Conservation (phyloP, 2,329 filamentous ascomycete genomes). For the Phialophora verrucosa region DNA sequence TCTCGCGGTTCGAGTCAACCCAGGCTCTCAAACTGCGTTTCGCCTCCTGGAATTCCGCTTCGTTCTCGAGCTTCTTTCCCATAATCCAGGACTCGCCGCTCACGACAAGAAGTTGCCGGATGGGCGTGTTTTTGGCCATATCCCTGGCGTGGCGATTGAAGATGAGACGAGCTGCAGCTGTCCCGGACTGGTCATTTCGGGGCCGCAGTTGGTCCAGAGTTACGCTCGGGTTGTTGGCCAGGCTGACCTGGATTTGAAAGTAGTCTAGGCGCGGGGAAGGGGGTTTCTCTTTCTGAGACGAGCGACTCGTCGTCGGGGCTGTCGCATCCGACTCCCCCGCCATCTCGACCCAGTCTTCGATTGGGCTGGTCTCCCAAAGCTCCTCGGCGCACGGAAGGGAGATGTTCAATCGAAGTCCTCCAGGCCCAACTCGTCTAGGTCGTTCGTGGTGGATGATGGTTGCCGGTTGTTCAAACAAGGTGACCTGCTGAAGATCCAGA, state of each 20-base stretch:
- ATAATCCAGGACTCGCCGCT: constrained; percentile 47
- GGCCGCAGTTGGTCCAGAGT: constrained; percentile 18
- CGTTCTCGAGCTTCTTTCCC: constrained; percentile 44
- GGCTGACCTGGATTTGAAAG: constrained; percentile 34
- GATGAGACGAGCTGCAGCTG: constrained; percentile 27
- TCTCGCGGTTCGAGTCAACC: constrained; percentile 40
- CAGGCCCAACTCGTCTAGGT: constrained; percentile 19
- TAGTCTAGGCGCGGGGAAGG: constrained; percentile 26
- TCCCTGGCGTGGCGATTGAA: constrained; percentile 44
- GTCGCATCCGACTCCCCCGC: constrained; percentile 28
- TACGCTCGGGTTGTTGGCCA: constrained; percentile 26
- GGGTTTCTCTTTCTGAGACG: constrained; percentile 8
- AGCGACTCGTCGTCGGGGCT: constrained; percentile 18
- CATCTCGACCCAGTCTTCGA: constrained; percentile 41
- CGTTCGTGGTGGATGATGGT: constrained; percentile 41
- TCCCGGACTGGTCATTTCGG: constrained; percentile 17
- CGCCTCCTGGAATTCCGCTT: constrained; percentile 43
- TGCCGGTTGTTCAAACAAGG: constrained; percentile 44
- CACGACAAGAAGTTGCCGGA: constrained; percentile 44
- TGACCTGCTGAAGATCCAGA: constrained; percentile 44
- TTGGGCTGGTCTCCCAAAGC: constrained; percentile 43
- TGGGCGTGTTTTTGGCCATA: constrained; percentile 43
- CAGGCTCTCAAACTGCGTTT: constrained; percentile 43
- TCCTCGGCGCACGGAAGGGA: constrained; percentile 44
- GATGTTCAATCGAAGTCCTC: constrained; percentile 35